These are phyloP conservation scores for Amanita pseudoporphyria DNA, from an alignment of 768 basidiomycete genomes.

Conservation along the genomic window DNA sequence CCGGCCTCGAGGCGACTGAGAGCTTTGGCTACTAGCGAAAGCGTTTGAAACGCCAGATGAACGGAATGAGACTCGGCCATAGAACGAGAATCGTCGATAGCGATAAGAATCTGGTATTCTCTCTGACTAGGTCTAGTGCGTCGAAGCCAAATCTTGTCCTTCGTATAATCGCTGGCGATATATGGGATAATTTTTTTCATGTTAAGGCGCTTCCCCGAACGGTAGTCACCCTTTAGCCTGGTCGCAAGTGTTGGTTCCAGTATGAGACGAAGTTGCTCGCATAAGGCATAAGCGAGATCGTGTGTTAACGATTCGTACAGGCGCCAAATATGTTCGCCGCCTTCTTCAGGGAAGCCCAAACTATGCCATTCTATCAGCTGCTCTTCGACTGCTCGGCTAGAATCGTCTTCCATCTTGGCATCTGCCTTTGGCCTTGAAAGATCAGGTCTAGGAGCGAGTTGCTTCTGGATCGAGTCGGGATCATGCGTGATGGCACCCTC, in stretches of 20 bases:
- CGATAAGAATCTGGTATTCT: constrained; percentile 92
- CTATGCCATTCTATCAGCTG: constrained; percentile 55
- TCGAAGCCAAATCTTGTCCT: constrained; percentile 98
- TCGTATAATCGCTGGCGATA: constrained; percentile 97
- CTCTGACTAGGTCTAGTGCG: constrained; percentile 88
- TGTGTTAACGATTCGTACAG: constrained; percentile 86
- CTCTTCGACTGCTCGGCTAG: constrained; percentile 28
- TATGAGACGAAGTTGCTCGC: constrained; percentile 94
- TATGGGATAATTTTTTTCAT: constrained; percentile 99
- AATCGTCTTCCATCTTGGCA: constrained; percentile 24
- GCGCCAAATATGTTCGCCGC: constrained; percentile 79
- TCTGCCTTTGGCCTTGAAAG: constrained; percentile 20
- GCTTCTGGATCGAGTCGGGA: constrained; percentile 12
- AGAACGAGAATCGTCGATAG: constrained; percentile 92
- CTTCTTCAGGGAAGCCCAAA: constrained; percentile 41
- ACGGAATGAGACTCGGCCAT: constrained; percentile 93
- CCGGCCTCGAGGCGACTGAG: constrained; percentile 89
- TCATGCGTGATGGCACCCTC: constrained; percentile 41
- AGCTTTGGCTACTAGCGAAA: constrained; percentile 86
- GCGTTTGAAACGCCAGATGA: constrained; percentile 89
- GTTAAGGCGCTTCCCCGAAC: constrained; percentile 94
- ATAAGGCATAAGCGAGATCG: constrained; percentile 83
- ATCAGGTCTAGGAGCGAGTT: constrained; percentile 16
- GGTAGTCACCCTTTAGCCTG: constrained; percentile 91
- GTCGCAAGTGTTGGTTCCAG: constrained; percentile 93